phyloP scores from a whole-genome alignment of 495 filamentous ascomycete genomes.

The Acidomyces sp. region DNA sequence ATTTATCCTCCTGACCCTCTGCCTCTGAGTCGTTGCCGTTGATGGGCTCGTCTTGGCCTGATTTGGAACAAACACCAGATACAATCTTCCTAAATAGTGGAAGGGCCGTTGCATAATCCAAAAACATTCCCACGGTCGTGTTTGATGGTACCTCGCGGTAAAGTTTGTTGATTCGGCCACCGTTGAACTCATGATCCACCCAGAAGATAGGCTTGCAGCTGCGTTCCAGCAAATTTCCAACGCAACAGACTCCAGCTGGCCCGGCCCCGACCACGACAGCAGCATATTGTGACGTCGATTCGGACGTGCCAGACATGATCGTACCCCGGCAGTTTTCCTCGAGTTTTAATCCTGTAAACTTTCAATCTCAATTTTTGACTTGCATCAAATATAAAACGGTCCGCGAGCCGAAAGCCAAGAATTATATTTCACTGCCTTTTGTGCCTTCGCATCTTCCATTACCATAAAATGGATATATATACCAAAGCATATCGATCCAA shows the following conservation, averaged over 20 bases:
- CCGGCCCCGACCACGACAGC: slow-evolving; percentile 18
- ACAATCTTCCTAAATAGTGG: slow-evolving; percentile 14
- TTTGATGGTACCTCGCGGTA: slow-evolving; percentile 21
- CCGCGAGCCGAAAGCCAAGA: too few relatives aligned
- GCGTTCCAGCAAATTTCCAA: slow-evolving; percentile 18
- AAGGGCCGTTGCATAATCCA: slow-evolving; percentile 16
- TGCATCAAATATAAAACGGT: too few relatives aligned
- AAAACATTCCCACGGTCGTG: slow-evolving; percentile 15
- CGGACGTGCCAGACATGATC: background rate
- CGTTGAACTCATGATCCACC: slow-evolving; percentile 18
- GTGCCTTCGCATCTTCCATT: too few relatives aligned
- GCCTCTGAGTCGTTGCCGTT: slow-evolving; percentile 4
- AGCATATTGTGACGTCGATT: slow-evolving; percentile 2
- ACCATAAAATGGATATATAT: too few relatives aligned
- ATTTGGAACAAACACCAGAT: slow-evolving; percentile 1
- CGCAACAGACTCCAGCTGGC: slow-evolving; percentile 16
- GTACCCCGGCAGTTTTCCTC: too few relatives aligned
- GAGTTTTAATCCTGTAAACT: too few relatives aligned
- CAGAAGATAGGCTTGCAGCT: slow-evolving; percentile 15
- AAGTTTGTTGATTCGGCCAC: slow-evolving; percentile 13
- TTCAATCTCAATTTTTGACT: background rate
- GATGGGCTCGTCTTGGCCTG: slow-evolving; percentile 4
- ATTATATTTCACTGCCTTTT: too few relatives aligned
- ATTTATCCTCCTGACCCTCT: slow-evolving; percentile 8
- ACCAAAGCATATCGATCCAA: too few relatives aligned